These are phyloP conservation scores for Conticribra weissflogii DNA, from an alignment of 108 stramenopile species.

Conservation along the genomic window DNA sequence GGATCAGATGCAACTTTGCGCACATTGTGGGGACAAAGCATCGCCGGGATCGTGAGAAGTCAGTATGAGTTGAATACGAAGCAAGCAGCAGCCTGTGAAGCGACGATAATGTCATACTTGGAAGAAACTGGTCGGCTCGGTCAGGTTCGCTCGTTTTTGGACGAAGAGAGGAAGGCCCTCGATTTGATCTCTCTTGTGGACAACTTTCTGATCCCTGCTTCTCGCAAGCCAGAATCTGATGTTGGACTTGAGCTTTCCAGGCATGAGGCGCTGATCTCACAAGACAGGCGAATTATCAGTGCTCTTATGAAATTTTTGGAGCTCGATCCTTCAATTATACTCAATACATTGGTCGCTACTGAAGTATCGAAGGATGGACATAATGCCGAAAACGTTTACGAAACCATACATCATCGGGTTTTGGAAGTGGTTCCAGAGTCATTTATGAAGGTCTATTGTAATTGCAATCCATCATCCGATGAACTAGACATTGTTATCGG, in stretches of 20 bases:
- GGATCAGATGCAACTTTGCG: conserved; percentile 32
- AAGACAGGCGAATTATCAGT: conserved; percentile 33
- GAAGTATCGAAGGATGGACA: too few species aligned
- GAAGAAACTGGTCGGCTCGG: conserved; percentile 10
- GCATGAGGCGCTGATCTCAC: conserved; percentile 16
- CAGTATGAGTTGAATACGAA: conserved; percentile 16
- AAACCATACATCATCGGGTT: conserved; percentile 29
- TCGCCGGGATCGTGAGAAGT: conserved; percentile 26
- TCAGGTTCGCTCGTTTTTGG: conserved; percentile 28
- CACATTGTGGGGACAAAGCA: conserved; percentile 48
- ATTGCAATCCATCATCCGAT: conserved; percentile 28
- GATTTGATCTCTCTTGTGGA: conserved; percentile 38
- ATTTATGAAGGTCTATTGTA: conserved; percentile 31
- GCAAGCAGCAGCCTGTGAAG: conserved; percentile 32
- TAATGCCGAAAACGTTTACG: conserved; percentile 32
- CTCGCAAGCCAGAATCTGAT: conserved; percentile 18
- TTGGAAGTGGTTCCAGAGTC: conserved; percentile 35
- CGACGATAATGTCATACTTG: conserved; percentile 25
- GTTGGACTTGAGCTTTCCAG: conserved; percentile 1
- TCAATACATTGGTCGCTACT: too few species aligned
- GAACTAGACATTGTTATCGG: conserved; percentile 39
- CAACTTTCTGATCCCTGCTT: conserved; percentile 40
- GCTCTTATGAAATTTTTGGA: conserved; percentile 33
- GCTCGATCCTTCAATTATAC: conserved; percentile 28
- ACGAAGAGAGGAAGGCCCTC: conserved; percentile 37